A percentile compares a stretch with the other conserved stretches of the same genome.
These are phyloP conservation scores for Elaeis oleifera DNA, from an alignment of 202 grass and related monocot genomes.

Conservation along the genomic window DNA sequence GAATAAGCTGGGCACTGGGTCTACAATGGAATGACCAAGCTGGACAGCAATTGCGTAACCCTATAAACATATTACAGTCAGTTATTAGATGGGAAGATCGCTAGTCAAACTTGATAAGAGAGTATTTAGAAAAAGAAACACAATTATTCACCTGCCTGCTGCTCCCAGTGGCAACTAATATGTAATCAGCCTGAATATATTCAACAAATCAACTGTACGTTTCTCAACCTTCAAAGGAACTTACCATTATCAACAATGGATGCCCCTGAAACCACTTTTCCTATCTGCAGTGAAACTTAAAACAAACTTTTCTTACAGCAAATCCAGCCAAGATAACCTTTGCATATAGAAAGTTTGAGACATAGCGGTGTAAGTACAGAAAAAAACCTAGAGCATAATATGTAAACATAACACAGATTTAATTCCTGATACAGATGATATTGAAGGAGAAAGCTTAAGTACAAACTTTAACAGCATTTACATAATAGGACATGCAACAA, in stretches of 20 bases:
- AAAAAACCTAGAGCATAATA: background rate
- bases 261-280: slow-evolving; percentile 56
- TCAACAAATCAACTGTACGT: slow-evolving; percentile 69
- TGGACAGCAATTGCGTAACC: slow-evolving; percentile 65
- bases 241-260: slow-evolving; percentile 37
- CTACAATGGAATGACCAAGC: slow-evolving; percentile 67
- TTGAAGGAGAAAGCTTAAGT: too few relatives aligned
- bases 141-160: slow-evolving; percentile 47
- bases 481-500: too few relatives aligned
- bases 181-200: slow-evolving; percentile 47
- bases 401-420: too few relatives aligned
- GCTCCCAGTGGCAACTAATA: slow-evolving; percentile 76
- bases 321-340: background rate
- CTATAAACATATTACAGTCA: slow-evolving; percentile 28
- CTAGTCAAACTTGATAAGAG: too few relatives aligned
- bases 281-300: slow-evolving; percentile 75
- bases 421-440: too few relatives aligned
- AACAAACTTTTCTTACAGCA: slow-evolving; percentile 34
- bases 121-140: background rate
- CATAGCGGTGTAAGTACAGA: background rate
- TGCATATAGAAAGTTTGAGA: background rate
- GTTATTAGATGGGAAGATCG: background rate
- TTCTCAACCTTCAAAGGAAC: slow-evolving; percentile 78
- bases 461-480: too few relatives aligned
- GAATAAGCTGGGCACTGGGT: slow-evolving; percentile 80